Conservation (phyloP, 1,284 basidiomycete genomes). For the Ustilago nuda region DNA sequence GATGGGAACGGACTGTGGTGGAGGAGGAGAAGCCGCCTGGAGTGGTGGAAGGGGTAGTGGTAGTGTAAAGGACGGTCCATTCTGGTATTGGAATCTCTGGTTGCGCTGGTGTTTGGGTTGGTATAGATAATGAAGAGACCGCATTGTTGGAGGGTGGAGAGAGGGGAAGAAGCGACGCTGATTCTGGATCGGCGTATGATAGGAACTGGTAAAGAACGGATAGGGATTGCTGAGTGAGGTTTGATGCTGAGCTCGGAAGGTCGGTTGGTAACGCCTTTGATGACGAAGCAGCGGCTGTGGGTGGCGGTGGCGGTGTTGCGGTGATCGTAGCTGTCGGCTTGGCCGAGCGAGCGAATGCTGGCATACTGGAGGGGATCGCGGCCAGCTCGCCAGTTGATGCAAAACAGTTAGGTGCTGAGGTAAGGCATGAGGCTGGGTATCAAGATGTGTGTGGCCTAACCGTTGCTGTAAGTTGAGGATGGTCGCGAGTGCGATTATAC, state of each 20-base stretch:
- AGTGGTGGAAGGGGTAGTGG: constrained; percentile 24
- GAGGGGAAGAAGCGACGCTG: constrained; percentile 34
- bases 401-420: background rate
- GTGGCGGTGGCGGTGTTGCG: background rate
- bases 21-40: constrained; percentile 42
- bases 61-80: constrained; percentile 54
- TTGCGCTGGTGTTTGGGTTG: constrained; percentile 10
- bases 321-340: constrained; percentile 4
- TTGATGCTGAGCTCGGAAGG: constrained; percentile 16
- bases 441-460: background rate
- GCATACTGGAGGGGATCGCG: constrained; percentile 5
- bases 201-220: constrained; percentile 47
- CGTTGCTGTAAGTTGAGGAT: background rate
- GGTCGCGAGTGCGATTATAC: background rate
- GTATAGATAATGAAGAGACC: constrained; percentile 18
- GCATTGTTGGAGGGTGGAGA: constrained; percentile 6
- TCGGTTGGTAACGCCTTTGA: constrained; percentile 2
- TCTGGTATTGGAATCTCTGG: constrained; percentile 48
- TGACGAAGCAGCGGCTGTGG: constrained; percentile 8
- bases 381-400: constrained; percentile 1
- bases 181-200: constrained; percentile 40
- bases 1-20: constrained; percentile 56
- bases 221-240: constrained; percentile 40
- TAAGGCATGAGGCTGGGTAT: constrained; percentile 9
- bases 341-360: constrained; percentile 23